A percentile compares a stretch with the other conserved stretches of the same genome.
phyloP scores from a whole-genome alignment of 108 stramenopile species.

The Fistulifera solaris region DNA sequence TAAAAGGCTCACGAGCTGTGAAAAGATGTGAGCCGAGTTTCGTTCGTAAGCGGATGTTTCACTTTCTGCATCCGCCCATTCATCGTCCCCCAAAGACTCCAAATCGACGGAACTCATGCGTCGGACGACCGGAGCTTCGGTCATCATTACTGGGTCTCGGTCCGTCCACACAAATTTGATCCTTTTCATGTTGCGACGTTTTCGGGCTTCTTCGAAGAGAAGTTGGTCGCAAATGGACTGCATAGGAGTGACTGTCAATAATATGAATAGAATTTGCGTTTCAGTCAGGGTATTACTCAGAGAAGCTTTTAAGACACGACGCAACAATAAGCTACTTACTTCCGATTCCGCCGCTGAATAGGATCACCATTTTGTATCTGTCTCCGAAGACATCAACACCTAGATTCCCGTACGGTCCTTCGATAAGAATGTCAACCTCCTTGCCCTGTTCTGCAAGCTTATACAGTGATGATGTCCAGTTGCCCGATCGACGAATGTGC shows the following conservation, averaged over 20 bases:
- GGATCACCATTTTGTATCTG: conserved; percentile 30
- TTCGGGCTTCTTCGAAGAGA: conserved; percentile 15
- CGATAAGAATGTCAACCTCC: conserved; percentile 19
- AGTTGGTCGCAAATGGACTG: conserved; percentile 19
- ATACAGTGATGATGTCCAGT: conserved; percentile 30
- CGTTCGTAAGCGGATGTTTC: conserved; percentile 1
- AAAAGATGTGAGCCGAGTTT: conserved; percentile 7
- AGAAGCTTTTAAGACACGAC: too few relatives aligned
- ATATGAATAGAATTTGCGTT: too few relatives aligned
- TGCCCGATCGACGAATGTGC: conserved; percentile 27
- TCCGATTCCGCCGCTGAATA: conserved; percentile 45
- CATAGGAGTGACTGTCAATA: conserved; percentile 21
- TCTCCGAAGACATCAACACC: conserved; percentile 24
- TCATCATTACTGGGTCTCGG: conserved; percentile 15
- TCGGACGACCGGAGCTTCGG: neutral
- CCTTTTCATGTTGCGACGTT: conserved; percentile 19
- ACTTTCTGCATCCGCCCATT: neutral
- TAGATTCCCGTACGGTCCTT: conserved; percentile 37
- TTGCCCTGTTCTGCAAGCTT: conserved; percentile 16
- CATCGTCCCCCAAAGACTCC: neutral
- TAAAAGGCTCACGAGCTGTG: neutral
- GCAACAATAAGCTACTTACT: too few relatives aligned
- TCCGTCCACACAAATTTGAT: conserved; percentile 33
- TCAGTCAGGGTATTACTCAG: too few relatives aligned
- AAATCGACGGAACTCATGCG: conserved; percentile 4